These are phyloP conservation scores for Cyclospora cayetanensis DNA, from an alignment of 169 alveolate genomes.

Conservation along the genomic window DNA sequence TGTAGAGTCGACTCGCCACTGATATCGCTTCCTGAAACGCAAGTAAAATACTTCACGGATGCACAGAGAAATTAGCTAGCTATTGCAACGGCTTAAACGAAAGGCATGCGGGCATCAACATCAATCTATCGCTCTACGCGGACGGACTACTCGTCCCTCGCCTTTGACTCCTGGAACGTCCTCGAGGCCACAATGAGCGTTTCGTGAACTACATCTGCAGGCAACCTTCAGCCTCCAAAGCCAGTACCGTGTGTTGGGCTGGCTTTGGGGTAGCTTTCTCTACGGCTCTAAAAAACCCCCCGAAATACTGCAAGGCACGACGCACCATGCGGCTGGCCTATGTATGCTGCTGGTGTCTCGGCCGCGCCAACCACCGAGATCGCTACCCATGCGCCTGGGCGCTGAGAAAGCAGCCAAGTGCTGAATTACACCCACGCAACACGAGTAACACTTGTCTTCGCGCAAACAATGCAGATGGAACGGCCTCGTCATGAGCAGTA, in stretches of 20 bases:
- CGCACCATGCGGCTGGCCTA: conserved; percentile 59
- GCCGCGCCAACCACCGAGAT: conserved; percentile 51
- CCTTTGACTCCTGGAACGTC: no score
- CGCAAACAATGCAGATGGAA: not conserved
- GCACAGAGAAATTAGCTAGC: no score
- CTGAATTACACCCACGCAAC: not conserved
- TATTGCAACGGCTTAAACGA: no score
- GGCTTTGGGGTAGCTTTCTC: not conserved
- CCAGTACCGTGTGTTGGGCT: not conserved
- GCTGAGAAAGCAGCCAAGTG: not conserved
- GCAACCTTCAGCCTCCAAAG: not conserved
- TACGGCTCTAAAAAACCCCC: not conserved
- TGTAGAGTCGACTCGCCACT: conserved; percentile 59
- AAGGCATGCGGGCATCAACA: no score
- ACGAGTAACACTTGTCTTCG: not conserved
- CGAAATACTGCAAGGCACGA: not conserved
- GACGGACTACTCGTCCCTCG: no score
- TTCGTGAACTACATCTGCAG: not conserved
- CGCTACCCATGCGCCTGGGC: conserved; percentile 43
- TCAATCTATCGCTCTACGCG: no score
- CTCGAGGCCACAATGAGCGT: no score
- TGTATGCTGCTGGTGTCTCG: conserved; percentile 38
- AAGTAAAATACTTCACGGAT: no score
- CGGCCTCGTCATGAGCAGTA: no score
- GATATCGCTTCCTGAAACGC: conserved; percentile 49